Conservation (phyloP, 495 filamentous ascomycete genomes). For the Trichoderma virens region DNA sequence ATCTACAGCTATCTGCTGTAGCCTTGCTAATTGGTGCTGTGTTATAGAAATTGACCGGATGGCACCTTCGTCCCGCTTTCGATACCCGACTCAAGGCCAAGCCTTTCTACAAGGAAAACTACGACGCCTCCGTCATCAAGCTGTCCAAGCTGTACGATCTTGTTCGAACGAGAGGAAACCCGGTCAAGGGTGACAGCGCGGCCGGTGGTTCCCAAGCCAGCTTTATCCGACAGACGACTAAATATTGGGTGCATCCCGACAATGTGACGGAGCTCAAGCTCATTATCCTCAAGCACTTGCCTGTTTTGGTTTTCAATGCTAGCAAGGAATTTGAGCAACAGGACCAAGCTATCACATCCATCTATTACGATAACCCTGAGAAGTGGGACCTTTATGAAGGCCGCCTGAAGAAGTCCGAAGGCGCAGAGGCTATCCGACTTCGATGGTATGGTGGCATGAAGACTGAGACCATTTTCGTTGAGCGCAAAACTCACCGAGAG, state of each 20-base stretch:
- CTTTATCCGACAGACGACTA: constrained; percentile 95
- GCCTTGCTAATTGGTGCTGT: constrained; percentile 18
- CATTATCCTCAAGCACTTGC: constrained; percentile 94
- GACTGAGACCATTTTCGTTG: constrained; percentile 88
- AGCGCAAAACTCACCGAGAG: constrained; percentile 96
- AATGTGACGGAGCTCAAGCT: constrained; percentile 98
- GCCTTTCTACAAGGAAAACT: constrained; percentile 97
- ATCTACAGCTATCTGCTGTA: background rate
- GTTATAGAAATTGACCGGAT: constrained; percentile 82
- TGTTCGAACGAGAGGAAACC: constrained; percentile 86
- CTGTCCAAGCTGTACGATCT: constrained; percentile 93
- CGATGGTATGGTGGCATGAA: constrained; percentile 98
- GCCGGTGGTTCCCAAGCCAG: constrained; percentile 91
- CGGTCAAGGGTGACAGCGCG: constrained; percentile 81
- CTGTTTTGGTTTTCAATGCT: constrained; percentile 93
- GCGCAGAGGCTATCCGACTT: constrained; percentile 91
- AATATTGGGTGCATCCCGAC: constrained; percentile 99
- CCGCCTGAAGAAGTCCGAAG: constrained; percentile 93
- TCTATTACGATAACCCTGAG: constrained; percentile 93
- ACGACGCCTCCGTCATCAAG: constrained; percentile 92
- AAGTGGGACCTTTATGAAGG: constrained; percentile 92
- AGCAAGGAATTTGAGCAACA: constrained; percentile 90
- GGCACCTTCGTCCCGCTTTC: constrained; percentile 92
- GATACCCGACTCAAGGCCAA: constrained; percentile 87
- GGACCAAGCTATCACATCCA: constrained; percentile 92